These are phyloP conservation scores for Colletotrichum sp. DNA, from an alignment of 2,329 filamentous ascomycete genomes.

Conservation along the genomic window DNA sequence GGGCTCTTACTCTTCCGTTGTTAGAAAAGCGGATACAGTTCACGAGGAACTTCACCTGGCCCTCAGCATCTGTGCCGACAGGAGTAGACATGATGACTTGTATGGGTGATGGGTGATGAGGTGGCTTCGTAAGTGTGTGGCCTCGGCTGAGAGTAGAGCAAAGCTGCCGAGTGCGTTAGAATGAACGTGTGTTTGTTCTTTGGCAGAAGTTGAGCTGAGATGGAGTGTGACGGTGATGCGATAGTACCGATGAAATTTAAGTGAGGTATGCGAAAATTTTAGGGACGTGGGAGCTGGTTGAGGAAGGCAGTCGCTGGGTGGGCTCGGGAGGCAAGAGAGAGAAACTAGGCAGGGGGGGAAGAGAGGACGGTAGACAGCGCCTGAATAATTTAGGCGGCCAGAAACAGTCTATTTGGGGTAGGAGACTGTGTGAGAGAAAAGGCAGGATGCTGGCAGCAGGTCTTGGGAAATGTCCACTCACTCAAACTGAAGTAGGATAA, in stretches of 20 bases:
- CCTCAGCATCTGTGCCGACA: slow-evolving; percentile 45
- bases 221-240: neutral
- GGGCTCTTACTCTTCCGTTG: slow-evolving; percentile 60
- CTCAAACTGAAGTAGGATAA: neutral
- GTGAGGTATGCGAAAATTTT: neutral
- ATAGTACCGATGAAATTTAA: neutral
- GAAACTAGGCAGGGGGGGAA: neutral
- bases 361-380: neutral
- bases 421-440: neutral
- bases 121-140: neutral
- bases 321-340: neutral
- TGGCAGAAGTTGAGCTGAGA: neutral
- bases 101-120: neutral
- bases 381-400: neutral
- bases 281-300: neutral
- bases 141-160: neutral
- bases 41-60: slow-evolving; percentile 70
- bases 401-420: neutral
- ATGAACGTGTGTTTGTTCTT: neutral
- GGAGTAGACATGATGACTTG: slow-evolving; percentile 16
- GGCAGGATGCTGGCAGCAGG: neutral
- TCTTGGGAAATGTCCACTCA: neutral
- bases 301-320: neutral
- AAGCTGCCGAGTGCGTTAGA: neutral
- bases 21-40: slow-evolving; percentile 67